Conservation (phyloP, 306 rosid genomes). For the Rosa rugosa region DNA sequence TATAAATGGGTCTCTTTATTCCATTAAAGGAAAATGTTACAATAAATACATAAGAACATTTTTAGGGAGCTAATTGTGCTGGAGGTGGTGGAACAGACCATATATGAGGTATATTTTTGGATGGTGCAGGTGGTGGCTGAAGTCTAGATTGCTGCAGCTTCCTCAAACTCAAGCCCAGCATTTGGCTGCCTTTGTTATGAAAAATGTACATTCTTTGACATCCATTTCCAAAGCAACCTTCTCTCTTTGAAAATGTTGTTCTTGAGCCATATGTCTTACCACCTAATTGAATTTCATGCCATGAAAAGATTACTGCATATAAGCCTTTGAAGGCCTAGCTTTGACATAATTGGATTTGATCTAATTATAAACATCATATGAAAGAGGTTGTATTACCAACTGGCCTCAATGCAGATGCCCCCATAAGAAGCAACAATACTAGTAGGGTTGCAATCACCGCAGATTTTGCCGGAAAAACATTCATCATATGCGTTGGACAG, state of each 20-base stretch:
- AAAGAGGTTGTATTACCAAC: background rate
- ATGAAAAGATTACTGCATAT: background rate
- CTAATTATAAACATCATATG: too few relatives aligned
- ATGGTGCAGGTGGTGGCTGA: background rate
- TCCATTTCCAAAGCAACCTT: background rate
- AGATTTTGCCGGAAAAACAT: background rate
- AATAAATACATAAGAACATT: too few relatives aligned
- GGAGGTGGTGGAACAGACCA: background rate
- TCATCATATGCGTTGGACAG: background rate
- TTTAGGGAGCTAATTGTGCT: background rate
- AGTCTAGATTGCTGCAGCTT: background rate
- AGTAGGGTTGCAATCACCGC: background rate
- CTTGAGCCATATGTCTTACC: background rate
- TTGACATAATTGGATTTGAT: too few relatives aligned
- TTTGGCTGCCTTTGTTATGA: background rate
- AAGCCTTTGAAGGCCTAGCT: background rate
- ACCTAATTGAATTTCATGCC: background rate
- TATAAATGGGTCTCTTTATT: too few relatives aligned
- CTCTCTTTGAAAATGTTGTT: background rate
- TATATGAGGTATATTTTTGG: background rate
- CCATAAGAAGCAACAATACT: background rate
- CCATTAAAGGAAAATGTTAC: background rate
- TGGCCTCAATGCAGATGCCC: background rate
- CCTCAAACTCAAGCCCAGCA: background rate
- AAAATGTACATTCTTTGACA: background rate